Conservation (phyloP, 129 eudicot genomes). For the Flaveria linearis region DNA sequence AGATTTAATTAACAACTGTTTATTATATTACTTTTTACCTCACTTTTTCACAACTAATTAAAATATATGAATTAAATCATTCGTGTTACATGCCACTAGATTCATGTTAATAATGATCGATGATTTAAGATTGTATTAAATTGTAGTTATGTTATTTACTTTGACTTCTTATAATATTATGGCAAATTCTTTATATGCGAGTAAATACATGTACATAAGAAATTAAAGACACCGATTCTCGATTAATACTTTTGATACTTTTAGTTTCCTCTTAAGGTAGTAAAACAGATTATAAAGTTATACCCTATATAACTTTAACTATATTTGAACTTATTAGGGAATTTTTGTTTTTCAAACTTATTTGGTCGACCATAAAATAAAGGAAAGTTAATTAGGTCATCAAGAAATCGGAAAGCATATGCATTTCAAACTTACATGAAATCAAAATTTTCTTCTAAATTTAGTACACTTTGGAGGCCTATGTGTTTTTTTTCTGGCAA, state of each 20-base stretch:
- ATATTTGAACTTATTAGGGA: neutral
- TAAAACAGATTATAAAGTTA: neutral
- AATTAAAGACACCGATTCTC: neutral
- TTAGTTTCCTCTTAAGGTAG: no score
- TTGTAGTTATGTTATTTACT: neutral
- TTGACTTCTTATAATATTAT: neutral
- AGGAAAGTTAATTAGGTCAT: slow-evolving; percentile 3
- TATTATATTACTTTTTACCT: slow-evolving; percentile 24
- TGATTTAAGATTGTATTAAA: neutral
- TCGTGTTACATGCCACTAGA: neutral
- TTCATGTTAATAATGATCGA: neutral
- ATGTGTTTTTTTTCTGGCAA: neutral
- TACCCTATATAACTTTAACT: neutral
- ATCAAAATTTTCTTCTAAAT: neutral
- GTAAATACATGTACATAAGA: neutral
- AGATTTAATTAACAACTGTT: neutral
- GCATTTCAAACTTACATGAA: neutral
- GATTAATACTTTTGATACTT: no score
- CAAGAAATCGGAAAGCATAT: neutral
- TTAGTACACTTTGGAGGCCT: neutral
- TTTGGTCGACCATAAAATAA: neutral
- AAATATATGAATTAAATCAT: neutral
- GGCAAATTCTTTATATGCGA: neutral
- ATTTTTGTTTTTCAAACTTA: neutral
- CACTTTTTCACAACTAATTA: neutral